Evolutionary conservation across 2,329 filamentous ascomycete genomes (phyloP), one percentile per base, ranked within the genome.

Genomic region (Aureobasidium pullulans): DNA sequence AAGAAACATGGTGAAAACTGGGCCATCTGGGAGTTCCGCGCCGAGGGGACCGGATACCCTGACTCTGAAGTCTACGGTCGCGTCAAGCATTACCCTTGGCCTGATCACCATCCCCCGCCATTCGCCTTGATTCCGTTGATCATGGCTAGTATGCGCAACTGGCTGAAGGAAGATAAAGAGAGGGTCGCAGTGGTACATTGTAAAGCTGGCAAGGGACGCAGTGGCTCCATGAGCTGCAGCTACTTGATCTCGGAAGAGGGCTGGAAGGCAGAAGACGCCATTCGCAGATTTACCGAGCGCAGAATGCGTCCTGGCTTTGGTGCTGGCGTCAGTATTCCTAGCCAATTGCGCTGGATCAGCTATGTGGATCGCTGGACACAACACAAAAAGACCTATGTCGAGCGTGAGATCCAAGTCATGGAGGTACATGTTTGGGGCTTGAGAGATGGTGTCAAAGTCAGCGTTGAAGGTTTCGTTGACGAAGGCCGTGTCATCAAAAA

Each of bases 21-120:
- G 94, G 85, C 88, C 3, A 96, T 99, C 68, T 99, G 93, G 90
- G 94, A 99, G 75, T 99, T 99, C 67, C 86, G 94, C 47, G 94
- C 91, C 37, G 94, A 99, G 72, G 94, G 94, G 5, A 96, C 94
- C 0, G 94, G 94, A 1, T 99, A 99, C 68, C 91, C 91, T 0
- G 94, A 99, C 69, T 83, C 85, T 16, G 89, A 92, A 60, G 93
- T 99, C 1, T 90, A 96, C 71, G 81, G 84, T 36, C 82, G 92
- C 3, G 86, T 97, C 64, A 84, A 87, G 64, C 94, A 99, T 74
- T 97, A 92, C 69, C 94, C 94, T 0, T 99, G 90, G 85, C 94
- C 94, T 0, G 94, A 99, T 71, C 94, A 99, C 70, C 94, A 99
- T 71, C 94, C 94, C 3, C 94, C 94, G 56, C 94, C 94, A 0